Percentiles rank a stretch among this genome's conserved stretches.
These are phyloP conservation scores for Clarireedia hainanense DNA, from an alignment of 2,329 filamentous ascomycete species.

Conservation along the genomic window DNA sequence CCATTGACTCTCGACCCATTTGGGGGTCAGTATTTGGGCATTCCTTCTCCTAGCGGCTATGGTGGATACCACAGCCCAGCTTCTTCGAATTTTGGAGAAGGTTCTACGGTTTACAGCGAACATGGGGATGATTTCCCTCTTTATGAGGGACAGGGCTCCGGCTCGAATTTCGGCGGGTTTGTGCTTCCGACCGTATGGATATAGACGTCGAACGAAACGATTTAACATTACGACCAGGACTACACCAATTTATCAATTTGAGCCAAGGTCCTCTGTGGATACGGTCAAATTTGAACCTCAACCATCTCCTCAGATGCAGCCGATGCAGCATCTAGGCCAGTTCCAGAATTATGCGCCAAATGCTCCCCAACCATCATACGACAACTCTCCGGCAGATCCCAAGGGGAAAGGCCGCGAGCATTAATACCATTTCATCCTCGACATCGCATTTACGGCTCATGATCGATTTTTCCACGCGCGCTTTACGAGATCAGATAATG, in stretches of 20 bases:
- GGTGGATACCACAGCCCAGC: conserved; percentile 49
- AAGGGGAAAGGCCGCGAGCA: conserved; percentile 28
- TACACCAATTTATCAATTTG: conserved; percentile 23
- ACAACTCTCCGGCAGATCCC: conserved; percentile 19
- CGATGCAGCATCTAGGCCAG: conserved; percentile 14
- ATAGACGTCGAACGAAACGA: conserved; percentile 26
- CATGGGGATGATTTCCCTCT: conserved; percentile 41
- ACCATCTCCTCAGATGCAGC: conserved; percentile 7
- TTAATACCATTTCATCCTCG: conserved; percentile 17
- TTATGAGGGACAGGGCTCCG: conserved; percentile 28
- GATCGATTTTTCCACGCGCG: not conserved
- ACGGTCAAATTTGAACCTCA: conserved; percentile 22
- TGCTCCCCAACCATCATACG: conserved; percentile 20
- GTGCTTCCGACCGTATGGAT: conserved; percentile 32
- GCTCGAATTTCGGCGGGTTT: conserved; percentile 31
- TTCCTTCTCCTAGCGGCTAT: conserved; percentile 52
- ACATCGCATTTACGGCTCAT: conserved; percentile 16
- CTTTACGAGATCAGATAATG: conserved; percentile 1
- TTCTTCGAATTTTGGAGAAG: conserved; percentile 53
- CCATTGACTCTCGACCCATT: conserved; percentile 47
- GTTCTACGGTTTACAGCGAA: conserved; percentile 57
- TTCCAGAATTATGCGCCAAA: conserved; percentile 10
- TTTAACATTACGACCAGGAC: conserved; percentile 30
- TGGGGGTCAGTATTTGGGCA: conserved; percentile 49
- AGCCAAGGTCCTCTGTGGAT: conserved; percentile 17